These are phyloP conservation scores for Exophiala phaeomuriformis DNA, from an alignment of 2,329 filamentous ascomycete species.

Conservation along the genomic window DNA sequence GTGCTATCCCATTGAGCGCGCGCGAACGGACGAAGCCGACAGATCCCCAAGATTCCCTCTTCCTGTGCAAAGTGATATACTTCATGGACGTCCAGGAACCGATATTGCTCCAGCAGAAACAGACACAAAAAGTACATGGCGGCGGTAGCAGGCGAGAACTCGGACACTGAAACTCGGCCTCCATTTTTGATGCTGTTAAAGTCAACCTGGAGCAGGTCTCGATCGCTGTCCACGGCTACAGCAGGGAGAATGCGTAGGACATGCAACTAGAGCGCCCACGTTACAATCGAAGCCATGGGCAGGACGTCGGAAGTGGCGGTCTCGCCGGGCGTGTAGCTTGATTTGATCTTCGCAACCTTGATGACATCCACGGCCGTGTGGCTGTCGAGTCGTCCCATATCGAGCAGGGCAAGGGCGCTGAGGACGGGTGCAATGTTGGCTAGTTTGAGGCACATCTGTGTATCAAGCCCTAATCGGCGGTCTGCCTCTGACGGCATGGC, in stretches of 20 bases:
- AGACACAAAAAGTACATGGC: constrained; percentile 11
- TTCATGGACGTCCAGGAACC: constrained; percentile 11
- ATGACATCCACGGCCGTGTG: constrained; percentile 2
- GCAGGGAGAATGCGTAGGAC: constrained; percentile 1
- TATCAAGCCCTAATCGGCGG: not conserved
- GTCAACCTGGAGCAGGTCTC: too few species aligned
- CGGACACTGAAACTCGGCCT: not conserved
- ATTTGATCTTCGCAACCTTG: not conserved
- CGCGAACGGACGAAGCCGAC: constrained; percentile 1
- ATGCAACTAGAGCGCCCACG: constrained; percentile 13
- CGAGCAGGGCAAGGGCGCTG: constrained; percentile 1
- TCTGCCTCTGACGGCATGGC: not conserved
- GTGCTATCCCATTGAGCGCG: not conserved
- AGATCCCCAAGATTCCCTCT: not conserved
- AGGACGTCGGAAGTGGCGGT: not conserved
- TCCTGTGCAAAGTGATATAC: constrained; percentile 6
- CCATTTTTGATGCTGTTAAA: not conserved
- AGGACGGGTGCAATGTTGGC: constrained; percentile 9
- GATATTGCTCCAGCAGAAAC: constrained; percentile 12
- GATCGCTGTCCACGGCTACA: not conserved
- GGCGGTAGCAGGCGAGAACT: not conserved
- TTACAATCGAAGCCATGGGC: constrained; percentile 5
- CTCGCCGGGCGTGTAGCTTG: not conserved
- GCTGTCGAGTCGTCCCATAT: constrained; percentile 2
- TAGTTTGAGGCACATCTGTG: not conserved